Percentiles rank a stretch among this genome's conserved stretches.
These are phyloP conservation scores for Athelia sp. DNA, from an alignment of 1,284 basidiomycete genomes.

Conservation along the genomic window DNA sequence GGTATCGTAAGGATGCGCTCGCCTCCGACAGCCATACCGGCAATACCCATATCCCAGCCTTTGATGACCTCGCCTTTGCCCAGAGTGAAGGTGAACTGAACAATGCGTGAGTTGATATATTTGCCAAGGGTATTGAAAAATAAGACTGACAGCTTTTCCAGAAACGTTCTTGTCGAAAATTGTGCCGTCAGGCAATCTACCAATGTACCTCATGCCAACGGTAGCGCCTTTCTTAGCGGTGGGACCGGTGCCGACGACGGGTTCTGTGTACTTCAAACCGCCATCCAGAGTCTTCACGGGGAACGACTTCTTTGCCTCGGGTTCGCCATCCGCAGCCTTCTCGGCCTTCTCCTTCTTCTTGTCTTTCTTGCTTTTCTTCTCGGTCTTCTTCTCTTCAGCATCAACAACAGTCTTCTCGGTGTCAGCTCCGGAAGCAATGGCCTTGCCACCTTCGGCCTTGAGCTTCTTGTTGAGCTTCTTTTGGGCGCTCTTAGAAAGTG, in stretches of 20 bases:
- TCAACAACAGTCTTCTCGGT: slow-evolving; percentile 33
- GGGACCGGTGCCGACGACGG: slow-evolving; percentile 76
- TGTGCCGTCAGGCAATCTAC: slow-evolving; percentile 83
- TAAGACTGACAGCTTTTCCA: slow-evolving; percentile 70
- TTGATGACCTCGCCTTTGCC: slow-evolving; percentile 92
- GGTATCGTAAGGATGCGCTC: slow-evolving; percentile 84
- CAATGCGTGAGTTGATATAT: slow-evolving; percentile 6
- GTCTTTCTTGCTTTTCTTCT: slow-evolving; percentile 36
- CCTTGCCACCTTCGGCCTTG: slow-evolving; percentile 58
- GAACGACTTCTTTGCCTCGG: slow-evolving; percentile 39
- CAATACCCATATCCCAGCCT: slow-evolving; percentile 91
- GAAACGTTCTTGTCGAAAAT: slow-evolving; percentile 87
- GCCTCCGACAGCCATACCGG: slow-evolving; percentile 89
- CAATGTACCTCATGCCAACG: slow-evolving; percentile 87
- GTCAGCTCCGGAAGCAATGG: slow-evolving; percentile 36
- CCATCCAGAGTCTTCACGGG: slow-evolving; percentile 50
- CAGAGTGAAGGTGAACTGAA: slow-evolving; percentile 79
- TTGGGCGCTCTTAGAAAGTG: slow-evolving; percentile 46
- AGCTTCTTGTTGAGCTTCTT: slow-evolving; percentile 75
- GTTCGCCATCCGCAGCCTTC: slow-evolving; percentile 16
- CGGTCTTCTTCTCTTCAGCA: slow-evolving; percentile 28
- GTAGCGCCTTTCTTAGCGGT: slow-evolving; percentile 83
- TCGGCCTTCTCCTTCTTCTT: slow-evolving; percentile 27
- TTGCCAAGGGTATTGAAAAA: slow-evolving; percentile 3
- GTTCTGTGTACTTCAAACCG: slow-evolving; percentile 78